Base-by-base conservation (phyloP, 1,284 basidiomycete genomes). In the Melampsora larici-populina region DNA sequence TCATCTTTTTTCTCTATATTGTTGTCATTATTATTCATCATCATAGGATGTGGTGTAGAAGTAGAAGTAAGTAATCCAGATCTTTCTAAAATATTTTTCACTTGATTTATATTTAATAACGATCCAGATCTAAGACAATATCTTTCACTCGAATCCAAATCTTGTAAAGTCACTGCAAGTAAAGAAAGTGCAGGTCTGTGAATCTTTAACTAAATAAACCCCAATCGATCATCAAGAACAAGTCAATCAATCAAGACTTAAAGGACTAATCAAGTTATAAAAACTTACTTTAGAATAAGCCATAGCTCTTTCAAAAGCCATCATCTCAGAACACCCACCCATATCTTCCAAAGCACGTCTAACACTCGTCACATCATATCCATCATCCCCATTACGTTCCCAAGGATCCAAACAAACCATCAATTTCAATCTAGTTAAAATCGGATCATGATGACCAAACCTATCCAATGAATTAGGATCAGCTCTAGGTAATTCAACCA, bases 261-360 rank as follows among this genome's bases (percentile, higher is more conserved):
- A 58, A 13, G 15, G 29, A 55, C 24, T 55, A 3, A 55, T 55
- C 7, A n/a, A 8, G 9, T 31, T 4, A 21, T 11, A 33, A 11
- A 64, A 67, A 81, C 85, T 51, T 80, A 92, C 92, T 86, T 92
- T 92, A 13, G 92, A 92, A 78, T 92, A 88, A 1, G 95, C 85
- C 48, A 96, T 88, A 0, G 92, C 92, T 29, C 89, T 83, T 82
- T 96, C 94, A 18, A 92, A 86, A 43, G 86, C 86, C 1, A 95
- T 86, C 2, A 89, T 83, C 68, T 79, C 72, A 8, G 83, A 2
- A 29, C 78, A 68, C 75, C 40, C 69, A 87, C 87, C 73, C 71
- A 86, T 85, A 70, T 86, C 84, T 40, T 86, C 82, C 9, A 93
- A 83, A 29, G 86, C 85, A 29, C 84, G 81, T 26, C 86, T 86